phyloP scores from a whole-genome alignment of 257 asterid genomes.

The Jasminum sambac region DNA sequence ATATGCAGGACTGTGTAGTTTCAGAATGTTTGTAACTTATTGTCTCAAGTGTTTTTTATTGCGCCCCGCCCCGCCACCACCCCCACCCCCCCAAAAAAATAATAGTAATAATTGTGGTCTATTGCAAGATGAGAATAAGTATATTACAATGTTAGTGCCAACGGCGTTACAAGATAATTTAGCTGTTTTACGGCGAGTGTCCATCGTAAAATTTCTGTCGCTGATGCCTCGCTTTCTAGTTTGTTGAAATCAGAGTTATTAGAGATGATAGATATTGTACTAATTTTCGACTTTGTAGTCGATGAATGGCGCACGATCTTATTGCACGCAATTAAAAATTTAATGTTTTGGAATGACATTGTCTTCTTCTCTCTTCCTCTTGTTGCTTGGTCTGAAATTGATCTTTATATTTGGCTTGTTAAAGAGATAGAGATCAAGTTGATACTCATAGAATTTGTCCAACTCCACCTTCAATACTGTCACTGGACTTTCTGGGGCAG shows the following conservation, averaged over 20 bases:
- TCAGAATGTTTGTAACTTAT: not conserved
- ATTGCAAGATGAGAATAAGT: not conserved
- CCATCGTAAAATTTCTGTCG: too few species aligned
- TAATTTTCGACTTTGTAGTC: too few species aligned
- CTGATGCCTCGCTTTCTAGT: too few species aligned
- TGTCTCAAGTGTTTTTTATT: not conserved
- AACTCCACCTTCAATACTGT: slow-evolving; percentile 49
- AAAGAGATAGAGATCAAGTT: slow-evolving; percentile 11
- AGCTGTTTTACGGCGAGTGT: not conserved
- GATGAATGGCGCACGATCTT: not conserved
- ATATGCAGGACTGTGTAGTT: slow-evolving; percentile 62
- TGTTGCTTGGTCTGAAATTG: slow-evolving; percentile 24
- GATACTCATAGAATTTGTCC: slow-evolving; percentile 20
- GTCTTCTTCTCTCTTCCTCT: slow-evolving; percentile 49
- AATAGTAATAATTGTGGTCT: too few species aligned
- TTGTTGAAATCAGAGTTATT: too few species aligned
- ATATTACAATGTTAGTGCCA: slow-evolving; percentile 8
- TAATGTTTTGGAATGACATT: not conserved
- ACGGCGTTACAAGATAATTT: not conserved
- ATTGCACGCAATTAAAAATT: not conserved
- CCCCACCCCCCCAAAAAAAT: too few species aligned
- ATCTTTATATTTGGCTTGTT: not conserved
- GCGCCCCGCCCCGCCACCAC: too few species aligned
- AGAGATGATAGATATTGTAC: too few species aligned
- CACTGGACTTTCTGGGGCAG: slow-evolving; percentile 60